Evolutionary conservation across 108 stramenopile genomes (phyloP).

Genomic region (Cyclotella choctawhatcheeana): DNA sequence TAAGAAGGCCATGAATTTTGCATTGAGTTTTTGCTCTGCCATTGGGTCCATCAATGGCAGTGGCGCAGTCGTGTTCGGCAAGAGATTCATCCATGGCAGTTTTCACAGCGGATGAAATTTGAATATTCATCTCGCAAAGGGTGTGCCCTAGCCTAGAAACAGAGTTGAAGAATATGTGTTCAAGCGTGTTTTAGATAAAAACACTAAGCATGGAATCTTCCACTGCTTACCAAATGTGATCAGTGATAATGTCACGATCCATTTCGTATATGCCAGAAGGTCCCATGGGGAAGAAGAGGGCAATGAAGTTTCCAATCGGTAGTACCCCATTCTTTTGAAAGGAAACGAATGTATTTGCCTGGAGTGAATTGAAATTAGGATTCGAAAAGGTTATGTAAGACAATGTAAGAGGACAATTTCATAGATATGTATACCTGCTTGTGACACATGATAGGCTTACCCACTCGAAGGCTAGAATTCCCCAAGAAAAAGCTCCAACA

Average conservation of each 20-base stretch:
- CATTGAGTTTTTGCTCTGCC: neutral
- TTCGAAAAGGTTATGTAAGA: too few species aligned
- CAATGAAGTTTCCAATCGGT: neutral
- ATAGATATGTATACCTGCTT: neutral
- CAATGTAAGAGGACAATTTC: too few species aligned
- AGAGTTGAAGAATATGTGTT: too few species aligned
- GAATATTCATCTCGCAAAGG: neutral
- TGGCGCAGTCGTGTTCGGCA: neutral
- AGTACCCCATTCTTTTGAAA: neutral
- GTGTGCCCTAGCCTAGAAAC: neutral
- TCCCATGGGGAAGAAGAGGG: neutral
- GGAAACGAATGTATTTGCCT: neutral
- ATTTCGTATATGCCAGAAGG: neutral
- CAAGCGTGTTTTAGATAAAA: too few species aligned
- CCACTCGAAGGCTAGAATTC: neutral
- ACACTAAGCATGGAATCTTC: neutral
- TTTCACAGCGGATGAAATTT: neutral
- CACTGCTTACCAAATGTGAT: neutral
- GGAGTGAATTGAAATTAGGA: too few species aligned
- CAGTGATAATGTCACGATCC: neutral
- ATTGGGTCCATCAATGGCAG: neutral
- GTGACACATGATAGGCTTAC: neutral
- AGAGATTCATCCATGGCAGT: neutral
- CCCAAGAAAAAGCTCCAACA: neutral
- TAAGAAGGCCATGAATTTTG: neutral